Evolutionary conservation across 805 yeast species (phyloP).

Genomic region (Hanseniaspora hatyaiensis): DNA sequence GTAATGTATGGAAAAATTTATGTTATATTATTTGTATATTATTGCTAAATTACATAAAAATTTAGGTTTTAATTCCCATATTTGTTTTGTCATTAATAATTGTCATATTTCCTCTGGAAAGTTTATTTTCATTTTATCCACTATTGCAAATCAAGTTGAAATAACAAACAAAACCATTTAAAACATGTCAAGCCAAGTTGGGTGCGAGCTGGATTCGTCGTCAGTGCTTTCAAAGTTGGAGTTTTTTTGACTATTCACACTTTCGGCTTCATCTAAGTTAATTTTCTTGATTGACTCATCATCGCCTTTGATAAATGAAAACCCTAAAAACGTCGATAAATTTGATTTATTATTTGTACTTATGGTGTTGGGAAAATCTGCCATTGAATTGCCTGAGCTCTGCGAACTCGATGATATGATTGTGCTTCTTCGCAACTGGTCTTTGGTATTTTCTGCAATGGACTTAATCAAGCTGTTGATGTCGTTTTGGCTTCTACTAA

Average conservation of each 20-base stretch:
- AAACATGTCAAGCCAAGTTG: not conserved
- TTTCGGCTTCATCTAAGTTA: not conserved
- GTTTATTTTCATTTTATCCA: not conserved
- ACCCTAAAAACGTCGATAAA: not conserved
- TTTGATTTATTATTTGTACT: not conserved
- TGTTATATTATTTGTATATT: no score
- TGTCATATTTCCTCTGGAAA: no score
- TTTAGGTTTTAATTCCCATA: no score
- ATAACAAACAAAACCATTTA: not conserved
- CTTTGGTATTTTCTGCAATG: slow-evolving; percentile 10
- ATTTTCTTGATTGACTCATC: not conserved
- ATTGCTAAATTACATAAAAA: no score
- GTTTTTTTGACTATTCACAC: not conserved
- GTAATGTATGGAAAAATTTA: no score
- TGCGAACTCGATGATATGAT: not conserved
- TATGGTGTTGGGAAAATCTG: not conserved
- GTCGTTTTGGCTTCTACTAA: not conserved
- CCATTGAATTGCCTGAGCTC: not conserved
- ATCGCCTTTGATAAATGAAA: not conserved
- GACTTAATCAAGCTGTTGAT: not conserved
- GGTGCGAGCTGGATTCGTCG: no score
- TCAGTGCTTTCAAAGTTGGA: no score
- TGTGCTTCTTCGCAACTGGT: slow-evolving; percentile 8
- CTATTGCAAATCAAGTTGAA: not conserved
- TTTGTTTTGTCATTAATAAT: no score